Evolutionary conservation across 31 red algal genomes (phyloP), one percentile per base, ranked within the genome.

Genomic region (Odonthalia washingtoniensis): DNA sequence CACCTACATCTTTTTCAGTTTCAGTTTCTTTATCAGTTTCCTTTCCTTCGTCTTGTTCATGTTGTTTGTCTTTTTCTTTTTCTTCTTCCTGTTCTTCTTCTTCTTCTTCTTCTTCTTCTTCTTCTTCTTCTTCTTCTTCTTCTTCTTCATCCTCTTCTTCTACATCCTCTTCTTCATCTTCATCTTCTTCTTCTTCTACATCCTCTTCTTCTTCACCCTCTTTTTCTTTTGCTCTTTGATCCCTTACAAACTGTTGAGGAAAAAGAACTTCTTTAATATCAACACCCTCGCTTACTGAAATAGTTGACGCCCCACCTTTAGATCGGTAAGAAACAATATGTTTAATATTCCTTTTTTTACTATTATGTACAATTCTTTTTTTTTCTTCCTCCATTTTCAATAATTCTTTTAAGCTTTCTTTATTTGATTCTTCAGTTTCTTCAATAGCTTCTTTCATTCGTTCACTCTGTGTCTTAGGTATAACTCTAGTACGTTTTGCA

Each of bases 321-420:
- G 49, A 57, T 21, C 49, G 9, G 9, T 9, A 14, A 9, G 49
- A 57, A 57, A 57, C 21, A 14, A 57, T 21, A 21, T 9, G 49
- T 21, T 21, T 21, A 14, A 21, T 57, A 9, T 21, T 9, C 49
- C 49, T 9, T 21, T 57, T 57, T 5, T 80, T 64, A 9, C 31
- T 35, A 17, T 63, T 35, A 3, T 65, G 34, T 31, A 82, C 78
- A 14, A 64, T 40, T 53, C 75, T 68, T 65, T 92, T 92, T 70
- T 89, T 81, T 73, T 90, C 88, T 46, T 92, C 89, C 89, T 85
- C 89, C 80, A 92, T 34, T 31, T 81, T 26, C 74, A 92, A 65
- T 46, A 92, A 65, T 16, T 86, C 81, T 34, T 73, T 86, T 41
- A 92, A 72, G 70, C 89, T 92, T 49, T 85, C 65, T 63, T 75